Evolutionary conservation across 73 alveolate species (phyloP).

Genomic region (Loxodes magnus): DNA sequence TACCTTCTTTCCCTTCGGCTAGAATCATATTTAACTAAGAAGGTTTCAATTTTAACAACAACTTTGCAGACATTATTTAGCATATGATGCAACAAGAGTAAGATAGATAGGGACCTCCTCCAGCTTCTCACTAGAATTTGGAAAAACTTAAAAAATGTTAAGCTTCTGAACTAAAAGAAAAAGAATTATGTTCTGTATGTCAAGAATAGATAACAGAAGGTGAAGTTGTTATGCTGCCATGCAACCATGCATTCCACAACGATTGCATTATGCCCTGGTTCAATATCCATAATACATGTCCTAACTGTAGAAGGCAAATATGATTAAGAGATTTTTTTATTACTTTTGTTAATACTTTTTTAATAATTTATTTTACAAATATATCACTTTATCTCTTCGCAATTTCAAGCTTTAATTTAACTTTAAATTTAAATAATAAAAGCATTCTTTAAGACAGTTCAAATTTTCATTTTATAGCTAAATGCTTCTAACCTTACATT

Average conservation of each 20-base stretch:
- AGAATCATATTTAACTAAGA: not conserved
- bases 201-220: slow-evolving; percentile 19
- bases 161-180: slow-evolving; percentile 44
- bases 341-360: no score
- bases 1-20: not conserved
- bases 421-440: no score
- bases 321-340: no score
- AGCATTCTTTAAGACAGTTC: no score
- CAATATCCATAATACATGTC: slow-evolving; percentile 70
- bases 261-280: slow-evolving; percentile 61
- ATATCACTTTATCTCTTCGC: no score
- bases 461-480: no score
- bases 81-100: not conserved
- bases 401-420: no score
- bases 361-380: no score
- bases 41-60: not conserved
- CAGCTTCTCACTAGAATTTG: slow-evolving; percentile 2
- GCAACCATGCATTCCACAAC: slow-evolving; percentile 47
- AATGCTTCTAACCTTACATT: no score
- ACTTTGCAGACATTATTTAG: not conserved
- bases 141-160: slow-evolving; percentile 29
- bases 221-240: slow-evolving; percentile 23
- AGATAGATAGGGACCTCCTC: not conserved
- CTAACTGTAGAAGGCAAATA: no score
- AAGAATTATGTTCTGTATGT: slow-evolving; percentile 49